Conservation (phyloP, 2,329 filamentous ascomycete species). For the Fonsecaea multimorphosa region DNA sequence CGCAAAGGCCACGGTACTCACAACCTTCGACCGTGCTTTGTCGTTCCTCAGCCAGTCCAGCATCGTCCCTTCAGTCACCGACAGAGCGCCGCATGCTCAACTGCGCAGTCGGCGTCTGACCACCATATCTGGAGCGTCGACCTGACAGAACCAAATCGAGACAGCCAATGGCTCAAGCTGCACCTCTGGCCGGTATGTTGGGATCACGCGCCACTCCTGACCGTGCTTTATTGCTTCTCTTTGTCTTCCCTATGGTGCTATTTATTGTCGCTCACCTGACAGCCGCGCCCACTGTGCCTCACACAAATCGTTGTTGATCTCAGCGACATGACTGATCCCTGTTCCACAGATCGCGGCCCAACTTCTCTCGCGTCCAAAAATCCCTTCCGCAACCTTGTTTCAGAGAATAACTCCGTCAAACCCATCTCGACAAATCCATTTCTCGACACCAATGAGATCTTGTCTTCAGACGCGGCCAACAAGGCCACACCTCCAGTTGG, state of each 20-base stretch:
- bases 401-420: conserved; percentile 42
- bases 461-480: conserved; percentile 23
- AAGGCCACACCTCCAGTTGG: conserved; percentile 10
- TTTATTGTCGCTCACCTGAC: conserved; percentile 1
- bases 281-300: neutral
- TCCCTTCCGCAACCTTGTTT: conserved; percentile 56
- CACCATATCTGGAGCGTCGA: neutral
- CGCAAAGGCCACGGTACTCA: neutral
- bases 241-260: neutral
- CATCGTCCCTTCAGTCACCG: neutral
- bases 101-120: conserved; percentile 7
- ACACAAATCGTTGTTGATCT: neutral
- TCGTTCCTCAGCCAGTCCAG: neutral
- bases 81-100: neutral
- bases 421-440: conserved; percentile 67
- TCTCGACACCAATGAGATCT: conserved; percentile 55
- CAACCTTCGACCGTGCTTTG: neutral
- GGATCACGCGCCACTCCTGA: neutral
- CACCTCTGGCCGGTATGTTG: conserved; percentile 28
- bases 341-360: conserved; percentile 34
- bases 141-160: neutral
- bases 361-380: conserved; percentile 52
- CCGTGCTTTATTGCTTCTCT: conserved; percentile 7
- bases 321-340: conserved; percentile 18
- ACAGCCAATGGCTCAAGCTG: conserved; percentile 32